Evolutionary conservation across 2,329 filamentous ascomycete genomes (phyloP), one percentile per base, ranked within the genome.

Genomic region (Fusarium burgessii): DNA sequence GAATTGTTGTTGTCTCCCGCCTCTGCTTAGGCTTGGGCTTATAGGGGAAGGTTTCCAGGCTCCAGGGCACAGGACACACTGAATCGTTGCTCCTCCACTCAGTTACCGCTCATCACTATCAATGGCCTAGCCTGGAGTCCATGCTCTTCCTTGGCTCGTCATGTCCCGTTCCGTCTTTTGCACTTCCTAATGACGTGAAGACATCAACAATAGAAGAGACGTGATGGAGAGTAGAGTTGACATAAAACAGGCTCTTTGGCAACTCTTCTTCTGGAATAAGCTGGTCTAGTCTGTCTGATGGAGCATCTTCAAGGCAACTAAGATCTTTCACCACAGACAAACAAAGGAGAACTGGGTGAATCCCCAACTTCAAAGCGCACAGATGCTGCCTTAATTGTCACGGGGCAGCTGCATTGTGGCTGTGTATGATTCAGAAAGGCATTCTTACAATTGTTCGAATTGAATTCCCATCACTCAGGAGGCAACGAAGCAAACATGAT

Each of bases 61-160:
- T 35, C 46, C 46, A 49, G 46, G 46, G 46, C 46, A 35, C 51
- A 70, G 51, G 33, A 57, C 59, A 59, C 66, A 49, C 59, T 55
- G 66, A 59, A 56, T 59, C 54, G 36, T 20, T 46, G 46, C 63
- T 66, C 63, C 63, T 66, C 63, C 61, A 60, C 63, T 47, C 47
- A 42, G 27, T 32, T 38, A 36, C 25, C 18, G 35, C 49, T 41
- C 42, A 55, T 55, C 29, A 38, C 27, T 40, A 51, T 35, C 47
- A 20, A 38, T 58, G 33, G 61, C 17, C 50, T 50, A 27, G 35
- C 35, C 50, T 68, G 64, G 35, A 33, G 58, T 58, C 43, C 50
- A 45, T 59, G 61, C 46, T 45, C 66, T 60, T 66, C 27, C 63
- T 66, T 66, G 63, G 32, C 58, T 32, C 17, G 41, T 38, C 46